Evolutionary conservation across 257 asterid species (phyloP), one percentile per base, ranked within the genome.

Genomic region (Gentiana straminea): DNA sequence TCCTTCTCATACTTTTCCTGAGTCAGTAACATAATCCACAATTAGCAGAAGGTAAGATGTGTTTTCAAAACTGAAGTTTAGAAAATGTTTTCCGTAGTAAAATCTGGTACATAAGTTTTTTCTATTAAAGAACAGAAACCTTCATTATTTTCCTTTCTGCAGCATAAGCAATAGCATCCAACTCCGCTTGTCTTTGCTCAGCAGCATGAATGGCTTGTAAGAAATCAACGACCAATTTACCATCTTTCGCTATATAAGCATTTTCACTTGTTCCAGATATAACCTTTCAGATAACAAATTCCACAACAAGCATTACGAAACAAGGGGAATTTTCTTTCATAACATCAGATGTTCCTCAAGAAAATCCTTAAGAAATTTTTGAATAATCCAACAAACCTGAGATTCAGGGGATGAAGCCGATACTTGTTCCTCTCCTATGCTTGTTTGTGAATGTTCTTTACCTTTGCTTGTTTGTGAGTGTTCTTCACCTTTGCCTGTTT

Each of bases 181-280:
- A 63, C 64, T 79, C 95, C n/a, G 89, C 95, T 64, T 88, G 98
- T 71, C 94, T 80, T 66, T 82, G 78, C 77, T 92, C 98, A 60
- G 98, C 97, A 71, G 93, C 95, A 81, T 88, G 98, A 67, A 92
- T 78, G 66, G 95, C 95, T 79, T 88, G 80, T 75, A 92, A 68
- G 69, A 92, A 83, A 77, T 88, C 97, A 69, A 92, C 77, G 73
- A 88, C 81, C 80, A 92, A 57, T 74, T 85, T 86, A 43, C 97
- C 97, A 74, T 92, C 97, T 73, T 79, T 76, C 41, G 93, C 69
- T 81, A 83, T 68, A 73, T 70, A 83, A 67, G 76, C 84, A 60
- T 76, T 94, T 76, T 84, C 89, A n/a, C 38, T 58, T 45, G 60
- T 48, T 68, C 81, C 73, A 60, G 66, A 67, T 62, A 50, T 51